Percentiles rank a stretch among this genome's conserved stretches.
phyloP scores from a whole-genome alignment of 306 rosid genomes.

The Clitoria ternatea region DNA sequence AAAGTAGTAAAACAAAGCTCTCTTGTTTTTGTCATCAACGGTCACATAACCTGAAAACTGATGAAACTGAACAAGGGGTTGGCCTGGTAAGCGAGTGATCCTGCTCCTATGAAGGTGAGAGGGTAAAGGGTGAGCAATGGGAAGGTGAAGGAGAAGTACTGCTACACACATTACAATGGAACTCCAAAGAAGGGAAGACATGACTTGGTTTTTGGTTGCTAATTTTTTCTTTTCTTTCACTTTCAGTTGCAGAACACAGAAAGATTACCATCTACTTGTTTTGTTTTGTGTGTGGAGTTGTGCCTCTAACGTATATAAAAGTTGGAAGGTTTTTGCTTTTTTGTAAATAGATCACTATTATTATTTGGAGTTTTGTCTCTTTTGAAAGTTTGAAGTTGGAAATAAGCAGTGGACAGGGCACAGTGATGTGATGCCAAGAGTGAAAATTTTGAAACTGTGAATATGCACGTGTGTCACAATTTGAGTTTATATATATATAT shows the following conservation, averaged over 20 bases:
- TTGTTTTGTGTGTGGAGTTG: background rate
- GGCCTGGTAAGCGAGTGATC: conserved; percentile 55
- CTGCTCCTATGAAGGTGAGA: conserved; percentile 19
- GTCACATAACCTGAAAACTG: conserved; percentile 66
- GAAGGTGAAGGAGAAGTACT: conserved; percentile 11
- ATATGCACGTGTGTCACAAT: background rate
- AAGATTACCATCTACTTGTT: background rate
- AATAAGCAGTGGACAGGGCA: background rate
- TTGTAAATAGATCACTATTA: background rate
- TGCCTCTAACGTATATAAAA: background rate
- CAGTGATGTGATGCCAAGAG: background rate
- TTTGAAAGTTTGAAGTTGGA: background rate
- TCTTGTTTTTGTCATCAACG: conserved; percentile 34
- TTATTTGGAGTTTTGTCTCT: conserved; percentile 19
- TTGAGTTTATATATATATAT: background rate
- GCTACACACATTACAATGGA: conserved; percentile 20
- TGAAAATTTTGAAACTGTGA: background rate
- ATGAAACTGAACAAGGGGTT: conserved; percentile 52
- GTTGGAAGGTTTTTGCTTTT: conserved; percentile 5
- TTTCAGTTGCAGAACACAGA: conserved; percentile 15
- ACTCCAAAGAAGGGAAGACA: conserved; percentile 26
- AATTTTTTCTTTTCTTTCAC: conserved; percentile 3
- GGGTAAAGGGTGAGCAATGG: conserved; percentile 2
- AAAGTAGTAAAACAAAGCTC: conserved; percentile 56
- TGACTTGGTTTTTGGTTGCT: background rate